These are phyloP conservation scores for Thecaphora thlaspeos DNA, from an alignment of 1,284 basidiomycete species.

Conservation along the genomic window DNA sequence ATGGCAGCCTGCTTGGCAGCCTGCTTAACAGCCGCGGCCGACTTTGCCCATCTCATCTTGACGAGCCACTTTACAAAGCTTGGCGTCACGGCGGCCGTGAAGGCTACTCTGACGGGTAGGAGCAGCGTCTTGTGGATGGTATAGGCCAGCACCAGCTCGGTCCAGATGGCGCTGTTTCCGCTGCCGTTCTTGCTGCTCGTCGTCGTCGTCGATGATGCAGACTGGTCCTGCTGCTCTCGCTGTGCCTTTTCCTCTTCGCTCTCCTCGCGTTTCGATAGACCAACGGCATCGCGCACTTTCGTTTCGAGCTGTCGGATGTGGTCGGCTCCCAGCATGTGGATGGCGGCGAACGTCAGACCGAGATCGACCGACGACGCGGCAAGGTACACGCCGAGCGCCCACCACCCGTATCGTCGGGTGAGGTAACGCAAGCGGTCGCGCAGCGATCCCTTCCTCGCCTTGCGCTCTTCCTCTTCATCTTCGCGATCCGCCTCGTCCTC, in stretches of 20 bases:
- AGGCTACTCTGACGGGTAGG: constrained; percentile 81
- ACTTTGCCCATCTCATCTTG: constrained; percentile 45
- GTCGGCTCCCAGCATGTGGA: constrained; percentile 86
- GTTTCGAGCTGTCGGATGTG: constrained; percentile 73
- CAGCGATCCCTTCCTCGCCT: constrained; percentile 25
- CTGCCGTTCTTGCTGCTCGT: neutral
- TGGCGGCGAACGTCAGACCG: constrained; percentile 72
- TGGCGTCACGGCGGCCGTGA: constrained; percentile 85
- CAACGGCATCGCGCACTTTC: constrained; percentile 60
- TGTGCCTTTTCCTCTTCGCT: constrained; percentile 5
- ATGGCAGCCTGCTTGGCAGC: constrained; percentile 24
- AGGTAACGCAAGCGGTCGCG: constrained; percentile 44
- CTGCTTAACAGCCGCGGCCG: constrained; percentile 10
- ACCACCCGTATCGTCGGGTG: constrained; percentile 54
- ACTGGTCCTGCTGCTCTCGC: neutral
- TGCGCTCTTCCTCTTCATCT: constrained; percentile 6
- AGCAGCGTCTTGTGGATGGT: constrained; percentile 93
- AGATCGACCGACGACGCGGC: constrained; percentile 41
- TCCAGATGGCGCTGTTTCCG: constrained; percentile 64
- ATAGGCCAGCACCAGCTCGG: constrained; percentile 88
- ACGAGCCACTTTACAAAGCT: constrained; percentile 65
- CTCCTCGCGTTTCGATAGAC: constrained; percentile 40
- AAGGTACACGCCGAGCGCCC: constrained; percentile 54
- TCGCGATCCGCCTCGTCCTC: constrained; percentile 7
- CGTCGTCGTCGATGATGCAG: neutral